phyloP scores from a whole-genome alignment of 345 rosid genomes.

The Pugionium cornutum region DNA sequence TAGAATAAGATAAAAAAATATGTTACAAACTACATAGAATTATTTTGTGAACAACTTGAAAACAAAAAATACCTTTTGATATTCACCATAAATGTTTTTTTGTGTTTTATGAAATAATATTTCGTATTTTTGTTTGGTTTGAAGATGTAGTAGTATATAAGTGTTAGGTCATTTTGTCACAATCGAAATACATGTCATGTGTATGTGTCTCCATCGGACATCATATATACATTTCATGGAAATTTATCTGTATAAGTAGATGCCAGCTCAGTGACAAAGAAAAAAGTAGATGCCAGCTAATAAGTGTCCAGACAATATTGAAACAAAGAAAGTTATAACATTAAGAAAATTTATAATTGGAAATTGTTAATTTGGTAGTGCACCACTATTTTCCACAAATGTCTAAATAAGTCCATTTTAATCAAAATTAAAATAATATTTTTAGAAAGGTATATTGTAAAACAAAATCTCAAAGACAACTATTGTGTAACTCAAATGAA shows the following conservation, averaged over 20 bases:
- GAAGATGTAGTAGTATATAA: no score
- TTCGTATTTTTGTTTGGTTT: no score
- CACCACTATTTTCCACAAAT: neutral
- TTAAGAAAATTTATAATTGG: neutral
- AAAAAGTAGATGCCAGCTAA: neutral
- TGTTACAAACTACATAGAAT: no score
- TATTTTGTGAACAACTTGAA: no score
- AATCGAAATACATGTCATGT: neutral
- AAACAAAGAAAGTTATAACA: neutral
- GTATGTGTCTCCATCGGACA: neutral
- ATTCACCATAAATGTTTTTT: no score
- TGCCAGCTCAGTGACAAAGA: no score
- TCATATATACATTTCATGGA: neutral
- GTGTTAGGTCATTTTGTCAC: no score
- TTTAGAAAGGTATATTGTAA: neutral
- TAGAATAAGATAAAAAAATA: no score
- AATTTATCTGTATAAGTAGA: neutral
- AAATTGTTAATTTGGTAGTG: neutral
- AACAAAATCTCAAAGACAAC: neutral
- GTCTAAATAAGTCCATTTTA: neutral
- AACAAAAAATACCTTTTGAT: no score
- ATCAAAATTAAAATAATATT: neutral
- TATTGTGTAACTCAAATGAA: neutral
- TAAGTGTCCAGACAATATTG: neutral
- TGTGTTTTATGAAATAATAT: no score